Base-by-base conservation (phyloP, 2,329 filamentous ascomycete genomes). In the Pseudogymnoascus sp. region DNA sequence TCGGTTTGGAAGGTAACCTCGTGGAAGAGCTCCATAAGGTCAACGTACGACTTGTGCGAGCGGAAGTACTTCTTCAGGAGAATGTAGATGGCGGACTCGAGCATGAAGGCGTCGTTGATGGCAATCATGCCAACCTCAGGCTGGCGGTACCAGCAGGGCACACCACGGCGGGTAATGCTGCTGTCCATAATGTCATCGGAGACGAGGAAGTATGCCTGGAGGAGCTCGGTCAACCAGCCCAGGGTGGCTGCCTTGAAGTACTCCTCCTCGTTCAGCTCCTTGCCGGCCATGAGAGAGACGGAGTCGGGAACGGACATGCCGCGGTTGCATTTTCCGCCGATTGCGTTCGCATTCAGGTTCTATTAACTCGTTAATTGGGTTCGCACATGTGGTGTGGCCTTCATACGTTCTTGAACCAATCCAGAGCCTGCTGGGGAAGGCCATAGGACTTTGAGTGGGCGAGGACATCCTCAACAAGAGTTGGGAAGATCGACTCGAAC, bases 111-210 rank as follows among this genome's bases (percentile, higher is more conserved):
- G 76, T 99, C 95, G 83, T 99, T 99, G 84, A 99, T 97, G 75
- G 95, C 93, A 69, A 97, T 85, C 88, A 96, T 93, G 76, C 93
- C 93, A 45, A 99, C 93, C 60, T 89, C 87, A 34, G 90, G 86
- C 69, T 92, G 88, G 66, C 89, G 89, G 81, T 98, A 99, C 95
- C 95, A 99, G 82, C 95, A 99, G 45, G 95, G 93, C 79, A 89
- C 86, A 67, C 93, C 93, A 70, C 95, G 92, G 66, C 95, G 92
- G 64, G 95, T 99, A 78, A 96, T 95, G 77, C 90, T 96, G 72
- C 84, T 79, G 80, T 99, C 95, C 95, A 99, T 99, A 73, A 99
- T 97, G 78, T 99, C 95, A 79, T 99, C 95, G 51, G 91, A 92
- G 69, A 99, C 95, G 65, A 99, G 87, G 86, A 99, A 98, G 84